Conservation (phyloP, 1,284 basidiomycete genomes). For the Bondarzewia mesenterica region DNA sequence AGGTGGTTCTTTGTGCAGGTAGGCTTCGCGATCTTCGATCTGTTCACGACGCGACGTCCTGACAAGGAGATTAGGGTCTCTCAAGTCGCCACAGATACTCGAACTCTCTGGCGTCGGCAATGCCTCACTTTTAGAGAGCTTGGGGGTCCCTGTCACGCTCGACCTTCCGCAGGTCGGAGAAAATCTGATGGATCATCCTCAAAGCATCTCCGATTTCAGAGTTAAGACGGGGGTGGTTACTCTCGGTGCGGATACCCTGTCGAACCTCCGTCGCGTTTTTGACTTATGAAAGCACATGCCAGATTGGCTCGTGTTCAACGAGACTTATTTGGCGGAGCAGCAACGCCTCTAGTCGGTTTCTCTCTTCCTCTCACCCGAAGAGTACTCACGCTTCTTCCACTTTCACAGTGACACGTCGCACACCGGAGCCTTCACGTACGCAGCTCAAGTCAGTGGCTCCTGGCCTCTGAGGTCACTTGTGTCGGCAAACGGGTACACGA, state of each 20-base stretch:
- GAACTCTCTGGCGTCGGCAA: slow-evolving; percentile 13
- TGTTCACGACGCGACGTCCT: background rate
- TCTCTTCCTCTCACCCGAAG: background rate
- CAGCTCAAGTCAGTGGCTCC: slow-evolving; percentile 6
- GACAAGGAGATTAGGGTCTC: slow-evolving; percentile 4
- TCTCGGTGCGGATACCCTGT: slow-evolving; percentile 3
- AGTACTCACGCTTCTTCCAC: background rate
- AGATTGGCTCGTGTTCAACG: background rate
- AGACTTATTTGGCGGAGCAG: background rate
- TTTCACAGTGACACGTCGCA: slow-evolving; percentile 2
- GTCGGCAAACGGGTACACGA: background rate
- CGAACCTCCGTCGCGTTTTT: background rate
- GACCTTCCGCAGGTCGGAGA: slow-evolving; percentile 13
- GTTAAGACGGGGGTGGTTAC: slow-evolving; percentile 10
- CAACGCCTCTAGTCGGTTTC: background rate
- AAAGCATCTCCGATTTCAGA: slow-evolving; percentile 10
- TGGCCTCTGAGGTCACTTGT: slow-evolving; percentile 7
- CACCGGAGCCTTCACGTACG: slow-evolving; percentile 10
- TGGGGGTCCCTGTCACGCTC: slow-evolving; percentile 10
- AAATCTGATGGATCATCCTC: slow-evolving; percentile 12
- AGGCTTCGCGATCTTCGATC: background rate
- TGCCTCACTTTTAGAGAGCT: slow-evolving; percentile 8
- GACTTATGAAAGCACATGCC: background rate
- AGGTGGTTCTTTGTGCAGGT: slow-evolving; percentile 4
- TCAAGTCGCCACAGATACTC: slow-evolving; percentile 13